These are phyloP conservation scores for Calonectria pseudoreteaudii DNA, from an alignment of 2,329 filamentous ascomycete species.

Conservation along the genomic window DNA sequence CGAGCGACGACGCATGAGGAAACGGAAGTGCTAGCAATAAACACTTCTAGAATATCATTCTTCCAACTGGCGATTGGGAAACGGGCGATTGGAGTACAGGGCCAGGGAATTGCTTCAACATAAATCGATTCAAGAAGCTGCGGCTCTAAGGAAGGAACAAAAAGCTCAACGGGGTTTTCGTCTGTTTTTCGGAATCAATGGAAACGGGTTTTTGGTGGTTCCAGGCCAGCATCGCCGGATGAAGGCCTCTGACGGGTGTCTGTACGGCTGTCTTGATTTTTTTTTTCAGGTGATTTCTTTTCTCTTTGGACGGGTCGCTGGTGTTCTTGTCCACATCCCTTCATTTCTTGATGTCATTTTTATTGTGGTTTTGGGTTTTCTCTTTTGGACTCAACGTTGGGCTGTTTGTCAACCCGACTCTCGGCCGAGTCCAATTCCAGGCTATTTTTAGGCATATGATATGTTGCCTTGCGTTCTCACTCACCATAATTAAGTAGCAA, in stretches of 20 bases:
- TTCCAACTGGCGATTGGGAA: background rate
- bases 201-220: background rate
- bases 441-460: background rate
- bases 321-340: background rate
- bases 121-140: background rate
- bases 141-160: background rate
- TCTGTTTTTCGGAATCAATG: slow-evolving; percentile 1
- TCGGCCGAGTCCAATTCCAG: background rate
- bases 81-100: slow-evolving; percentile 18
- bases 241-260: background rate
- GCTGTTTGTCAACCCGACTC: background rate
- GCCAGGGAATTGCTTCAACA: slow-evolving; percentile 7
- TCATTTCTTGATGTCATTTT: background rate
- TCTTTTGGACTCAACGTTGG: background rate
- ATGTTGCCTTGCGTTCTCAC: background rate
- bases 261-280: slow-evolving; percentile 13
- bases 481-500: background rate
- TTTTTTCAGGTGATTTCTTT: background rate
- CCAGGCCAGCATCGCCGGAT: background rate
- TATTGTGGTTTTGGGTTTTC: background rate
- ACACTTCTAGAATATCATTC: background rate
- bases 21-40: slow-evolving; percentile 16
- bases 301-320: background rate
- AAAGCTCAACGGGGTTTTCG: slow-evolving; percentile 2
- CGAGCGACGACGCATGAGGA: slow-evolving; percentile 31